Evolutionary conservation across 2,329 filamentous ascomycete genomes (phyloP), one percentile per base, ranked within the genome.

Genomic region (Diaporthe citriasiana): DNA sequence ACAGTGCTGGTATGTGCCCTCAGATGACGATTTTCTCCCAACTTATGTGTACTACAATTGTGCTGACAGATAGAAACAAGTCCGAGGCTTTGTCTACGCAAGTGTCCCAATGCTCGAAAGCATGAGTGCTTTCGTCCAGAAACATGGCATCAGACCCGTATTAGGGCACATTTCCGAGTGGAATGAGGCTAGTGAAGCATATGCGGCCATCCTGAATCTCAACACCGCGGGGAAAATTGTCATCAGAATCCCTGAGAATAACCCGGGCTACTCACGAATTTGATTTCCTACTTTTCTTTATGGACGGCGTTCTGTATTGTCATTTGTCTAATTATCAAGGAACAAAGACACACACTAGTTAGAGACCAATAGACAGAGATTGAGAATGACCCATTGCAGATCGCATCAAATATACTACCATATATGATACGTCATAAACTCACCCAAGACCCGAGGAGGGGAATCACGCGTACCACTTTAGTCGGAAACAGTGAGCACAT

Each of bases 81-180:
- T 68, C 30, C 63, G 63, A 27, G 63, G 63, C 47, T 40, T 68
- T 40, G 47, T 53, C 33, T 68, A 68, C 17, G 63, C 45, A 4
- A 68, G 47, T 10, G 22, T 68, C 4, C 63, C 63, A 9, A 68
- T 68, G 63, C 63, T 68, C 3, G 33, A 68, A n/a, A 27, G 40
- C 4, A 40, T 68, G 63, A 53, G 33, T 40, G 63, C 33, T n/a
- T 68, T 68, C 7, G 6, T 53, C 13, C 63, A 68, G 33, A 40
- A 40, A 22, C 47, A 68, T n/a, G 47, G 9, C 22, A 51, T 68
- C n/a, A 68, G 40, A 15, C 63, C 63, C 4, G 47, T 40, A 7
- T 12, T 68, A n/a, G 45, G 63, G 4, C 47, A 53, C n/a, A 22
- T 68, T 27, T 68, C 53, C 19, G 63, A 68, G n/a, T 53, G 63